phyloP scores from a whole-genome alignment of 2,329 filamentous ascomycete species.

The Raffaelea ambrosiae region DNA sequence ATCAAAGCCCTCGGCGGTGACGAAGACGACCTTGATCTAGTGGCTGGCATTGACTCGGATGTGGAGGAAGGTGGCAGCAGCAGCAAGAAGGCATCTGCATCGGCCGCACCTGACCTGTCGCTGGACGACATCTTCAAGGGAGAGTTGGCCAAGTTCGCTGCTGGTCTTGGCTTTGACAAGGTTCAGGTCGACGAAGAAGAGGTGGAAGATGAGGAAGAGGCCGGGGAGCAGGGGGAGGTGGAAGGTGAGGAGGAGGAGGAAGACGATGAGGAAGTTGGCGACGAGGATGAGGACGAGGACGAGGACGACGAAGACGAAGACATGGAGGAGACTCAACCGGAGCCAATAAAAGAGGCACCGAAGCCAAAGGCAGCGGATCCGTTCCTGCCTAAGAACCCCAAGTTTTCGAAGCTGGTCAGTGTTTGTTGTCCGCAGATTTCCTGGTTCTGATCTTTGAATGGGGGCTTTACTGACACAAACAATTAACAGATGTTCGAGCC shows the following conservation, averaged over 20 bases:
- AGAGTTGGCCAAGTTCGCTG: constrained; percentile 44
- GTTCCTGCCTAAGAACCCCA: constrained; percentile 13
- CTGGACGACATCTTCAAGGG: constrained; percentile 28
- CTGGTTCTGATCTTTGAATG: not conserved
- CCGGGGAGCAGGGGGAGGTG: constrained; percentile 19
- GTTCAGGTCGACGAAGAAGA: constrained; percentile 30
- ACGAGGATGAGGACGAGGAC: constrained; percentile 24
- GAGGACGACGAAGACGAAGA: constrained; percentile 17
- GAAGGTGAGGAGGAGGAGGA: constrained; percentile 27
- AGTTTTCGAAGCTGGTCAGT: constrained; percentile 29
- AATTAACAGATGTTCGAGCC: constrained; percentile 47
- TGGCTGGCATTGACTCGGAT: constrained; percentile 45
- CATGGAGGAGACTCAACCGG: not conserved
- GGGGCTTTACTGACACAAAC: not conserved
- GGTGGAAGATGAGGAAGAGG: constrained; percentile 23
- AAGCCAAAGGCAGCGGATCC: constrained; percentile 6
- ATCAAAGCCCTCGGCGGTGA: constrained; percentile 58
- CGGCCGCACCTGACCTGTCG: constrained; percentile 12
- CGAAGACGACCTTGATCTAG: constrained; percentile 54
- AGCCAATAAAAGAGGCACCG: constrained; percentile 16
- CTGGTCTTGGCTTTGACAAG: constrained; percentile 39
- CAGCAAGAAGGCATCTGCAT: constrained; percentile 13
- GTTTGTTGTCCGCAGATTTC: constrained; percentile 23
- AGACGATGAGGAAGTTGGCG: constrained; percentile 23
- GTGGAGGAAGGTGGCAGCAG: constrained; percentile 31